Evolutionary conservation across 2,329 filamentous ascomycete species (phyloP), one percentile per base, ranked within the genome.

Genomic region (Gaeumannomyces sp.): DNA sequence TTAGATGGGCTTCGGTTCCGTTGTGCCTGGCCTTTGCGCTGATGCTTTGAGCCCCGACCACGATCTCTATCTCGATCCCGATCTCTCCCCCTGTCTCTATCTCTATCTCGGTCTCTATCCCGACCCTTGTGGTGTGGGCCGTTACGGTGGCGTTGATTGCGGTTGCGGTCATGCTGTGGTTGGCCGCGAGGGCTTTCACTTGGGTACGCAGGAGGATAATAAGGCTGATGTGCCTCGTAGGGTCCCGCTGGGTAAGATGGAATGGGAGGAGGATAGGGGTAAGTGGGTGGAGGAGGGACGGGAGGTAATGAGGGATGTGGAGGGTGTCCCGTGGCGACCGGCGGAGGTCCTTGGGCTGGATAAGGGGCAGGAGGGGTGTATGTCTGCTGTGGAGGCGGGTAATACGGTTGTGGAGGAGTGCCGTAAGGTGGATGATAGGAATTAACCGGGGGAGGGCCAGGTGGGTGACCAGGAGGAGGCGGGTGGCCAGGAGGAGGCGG

Each of bases 231-330:
- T 27, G 61, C 19, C 22, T 31, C 62, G 31, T 59, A 63, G 35
- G 62, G 45, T 4, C 33, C 53, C 16, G 61, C 28, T 19, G 62
- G 56, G 16, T 64, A 62, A n/a, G 62, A 22, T 22, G 11, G 62
- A 28, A 25, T n/a, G 22, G 62, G 62, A 38, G 56, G 63, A 25
- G 61, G 28, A 13, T 59, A 50, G 13, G 60, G 60, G 56, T 62
- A 65, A 5, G 53, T 33, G 16, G 59, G 50, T 5, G 57, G 62
- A 57, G 59, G 22, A 57, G 58, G 50, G 27, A 63, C 16, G 13
- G 27, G 50, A 61, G 63, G 60, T 53, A 60, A 61, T 35, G 67
- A 65, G 3, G 68, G 67, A 8, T 69, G 66, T 25, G 59, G 29
- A 22, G 53, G 58, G 19, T 29, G 59, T 31, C 28, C 63, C 10